Conservation (phyloP, 1,284 basidiomycete species). For the Meira miltonrushii region DNA sequence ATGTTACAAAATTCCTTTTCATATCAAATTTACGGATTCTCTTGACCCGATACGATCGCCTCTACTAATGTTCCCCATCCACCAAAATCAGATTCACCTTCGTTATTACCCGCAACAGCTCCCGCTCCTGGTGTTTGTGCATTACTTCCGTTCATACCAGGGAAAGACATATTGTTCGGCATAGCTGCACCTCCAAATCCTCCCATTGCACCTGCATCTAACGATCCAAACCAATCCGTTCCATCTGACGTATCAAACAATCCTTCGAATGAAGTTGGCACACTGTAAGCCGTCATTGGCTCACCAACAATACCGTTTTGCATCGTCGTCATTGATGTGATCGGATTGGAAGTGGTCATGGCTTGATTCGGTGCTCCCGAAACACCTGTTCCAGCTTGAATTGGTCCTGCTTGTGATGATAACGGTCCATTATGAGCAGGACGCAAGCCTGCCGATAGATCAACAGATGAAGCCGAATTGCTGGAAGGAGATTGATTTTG, state of each 20-base stretch:
- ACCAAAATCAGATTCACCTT: neutral
- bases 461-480: neutral
- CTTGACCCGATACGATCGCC: constrained; percentile 13
- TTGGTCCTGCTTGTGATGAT: neutral
- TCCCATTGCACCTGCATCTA: neutral
- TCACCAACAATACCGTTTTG: neutral
- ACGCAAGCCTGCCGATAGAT: neutral
- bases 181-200: neutral
- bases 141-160: neutral
- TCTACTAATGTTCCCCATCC: constrained; percentile 12
- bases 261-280: neutral
- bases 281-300: neutral
- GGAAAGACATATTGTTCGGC: neutral
- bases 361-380: neutral
- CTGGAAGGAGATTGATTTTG: constrained; percentile 11
- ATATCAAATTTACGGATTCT: neutral
- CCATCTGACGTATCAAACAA: constrained; percentile 2
- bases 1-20: too few relatives aligned
- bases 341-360: neutral
- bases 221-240: neutral
- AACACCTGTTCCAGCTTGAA: neutral
- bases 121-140: neutral
- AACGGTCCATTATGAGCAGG: neutral
- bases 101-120: neutral
- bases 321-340: neutral